These are phyloP conservation scores for Hyaloscypha bicolor DNA, from an alignment of 495 filamentous ascomycete genomes.

Conservation along the genomic window DNA sequence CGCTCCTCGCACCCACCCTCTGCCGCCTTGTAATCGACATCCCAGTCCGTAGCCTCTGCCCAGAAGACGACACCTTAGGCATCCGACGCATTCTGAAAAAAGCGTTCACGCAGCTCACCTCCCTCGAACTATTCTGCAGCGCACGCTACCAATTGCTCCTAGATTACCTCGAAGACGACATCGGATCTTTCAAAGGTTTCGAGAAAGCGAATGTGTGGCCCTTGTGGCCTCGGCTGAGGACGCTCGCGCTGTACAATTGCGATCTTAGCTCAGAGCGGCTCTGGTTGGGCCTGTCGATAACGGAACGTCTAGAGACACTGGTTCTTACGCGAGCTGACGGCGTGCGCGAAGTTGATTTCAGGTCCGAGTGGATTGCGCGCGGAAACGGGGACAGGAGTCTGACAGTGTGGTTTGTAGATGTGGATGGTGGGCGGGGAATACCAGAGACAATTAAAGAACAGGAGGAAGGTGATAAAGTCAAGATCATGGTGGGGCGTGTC, in stretches of 20 bases:
- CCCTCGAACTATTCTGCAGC: conserved; percentile 40
- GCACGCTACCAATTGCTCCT: conserved; percentile 26
- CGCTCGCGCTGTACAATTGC: conserved; percentile 40
- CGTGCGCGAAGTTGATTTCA: conserved; percentile 25
- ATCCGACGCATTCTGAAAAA: conserved; percentile 32
- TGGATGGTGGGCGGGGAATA: conserved; percentile 7
- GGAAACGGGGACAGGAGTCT: conserved; percentile 6
- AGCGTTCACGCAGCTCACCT: conserved; percentile 35
- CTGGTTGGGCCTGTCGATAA: conserved; percentile 20
- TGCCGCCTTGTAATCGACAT: conserved; percentile 32
- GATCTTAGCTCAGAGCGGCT: conserved; percentile 32
- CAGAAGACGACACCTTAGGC: conserved; percentile 21
- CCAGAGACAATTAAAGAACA: neutral
- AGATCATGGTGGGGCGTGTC: conserved; percentile 22
- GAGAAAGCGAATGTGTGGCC: conserved; percentile 34
- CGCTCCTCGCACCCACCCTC: conserved; percentile 28
- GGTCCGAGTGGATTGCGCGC: conserved; percentile 22
- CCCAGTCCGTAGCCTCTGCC: conserved; percentile 29
- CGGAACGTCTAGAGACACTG: conserved; percentile 33
- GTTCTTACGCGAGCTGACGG: conserved; percentile 39
- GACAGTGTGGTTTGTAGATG: conserved; percentile 24
- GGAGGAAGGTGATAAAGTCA: conserved; percentile 14
- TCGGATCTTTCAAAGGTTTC: too few species aligned
- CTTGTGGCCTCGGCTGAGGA: conserved; percentile 36
- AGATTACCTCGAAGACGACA: neutral